Percentiles rank a stretch among this genome's conserved stretches.
phyloP scores from a whole-genome alignment of 441 rosid genomes.

The Pelargonium fulgidum region DNA sequence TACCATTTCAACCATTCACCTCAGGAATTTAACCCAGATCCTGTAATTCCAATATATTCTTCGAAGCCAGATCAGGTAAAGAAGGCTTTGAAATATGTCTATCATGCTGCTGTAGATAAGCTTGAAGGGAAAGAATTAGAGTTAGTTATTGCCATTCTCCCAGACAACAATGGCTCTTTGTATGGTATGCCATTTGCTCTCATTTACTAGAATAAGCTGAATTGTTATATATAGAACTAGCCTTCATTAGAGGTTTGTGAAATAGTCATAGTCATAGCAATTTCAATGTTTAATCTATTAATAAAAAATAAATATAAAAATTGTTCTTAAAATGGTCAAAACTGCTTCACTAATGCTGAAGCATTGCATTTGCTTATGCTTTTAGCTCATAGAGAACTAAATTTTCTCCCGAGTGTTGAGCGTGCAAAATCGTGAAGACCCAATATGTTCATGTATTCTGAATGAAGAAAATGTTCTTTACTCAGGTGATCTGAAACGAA shows the following conservation, averaged over 20 bases:
- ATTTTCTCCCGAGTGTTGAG: neutral
- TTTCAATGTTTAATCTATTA: neutral
- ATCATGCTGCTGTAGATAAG: slow-evolving; percentile 62
- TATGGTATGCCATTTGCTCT: slow-evolving; percentile 48
- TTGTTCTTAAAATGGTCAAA: neutral
- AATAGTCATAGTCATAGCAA: neutral
- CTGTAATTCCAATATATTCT: slow-evolving; percentile 73
- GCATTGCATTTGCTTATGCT: neutral
- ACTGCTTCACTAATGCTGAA: neutral
- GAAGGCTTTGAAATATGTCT: slow-evolving; percentile 87
- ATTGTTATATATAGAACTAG: neutral
- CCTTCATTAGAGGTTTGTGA: neutral
- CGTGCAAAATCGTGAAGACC: neutral
- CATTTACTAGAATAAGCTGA: neutral
- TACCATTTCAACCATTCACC: slow-evolving; percentile 8
- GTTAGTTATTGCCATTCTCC: slow-evolving; percentile 79
- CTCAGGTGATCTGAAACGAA: slow-evolving; percentile 37
- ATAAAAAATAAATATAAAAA: neutral
- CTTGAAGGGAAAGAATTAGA: slow-evolving; percentile 81
- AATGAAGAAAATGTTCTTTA: slow-evolving; percentile 13
- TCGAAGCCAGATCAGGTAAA: slow-evolving; percentile 94
- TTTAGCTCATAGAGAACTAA: neutral
- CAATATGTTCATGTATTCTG: slow-evolving; percentile 9
- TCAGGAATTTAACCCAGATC: slow-evolving; percentile 84
- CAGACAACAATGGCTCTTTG: slow-evolving; percentile 88